Percentiles rank a stretch among this genome's conserved stretches.
Evolutionary conservation across 345 rosid genomes (phyloP).

Genomic region (Camelina laxa): DNA sequence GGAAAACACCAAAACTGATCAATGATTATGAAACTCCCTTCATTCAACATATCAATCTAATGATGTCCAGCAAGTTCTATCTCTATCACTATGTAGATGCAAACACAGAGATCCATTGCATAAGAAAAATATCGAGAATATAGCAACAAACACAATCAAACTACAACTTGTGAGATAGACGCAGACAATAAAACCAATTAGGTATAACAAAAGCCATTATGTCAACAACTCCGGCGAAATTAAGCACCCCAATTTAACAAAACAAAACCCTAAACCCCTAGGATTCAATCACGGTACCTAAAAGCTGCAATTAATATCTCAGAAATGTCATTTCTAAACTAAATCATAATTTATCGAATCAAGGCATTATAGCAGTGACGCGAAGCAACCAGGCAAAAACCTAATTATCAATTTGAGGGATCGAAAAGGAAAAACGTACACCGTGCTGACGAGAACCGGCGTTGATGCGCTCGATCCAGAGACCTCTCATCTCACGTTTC

Average conservation of each 20-base stretch:
- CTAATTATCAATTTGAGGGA: background rate
- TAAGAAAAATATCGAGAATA: background rate
- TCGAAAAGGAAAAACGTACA: slow-evolving; percentile 46
- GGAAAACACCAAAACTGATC: background rate
- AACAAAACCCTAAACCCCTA: slow-evolving; percentile 7
- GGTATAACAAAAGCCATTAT: background rate
- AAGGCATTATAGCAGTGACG: background rate
- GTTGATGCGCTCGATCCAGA: slow-evolving; percentile 96
- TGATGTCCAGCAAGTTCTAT: background rate
- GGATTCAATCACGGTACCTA: background rate
- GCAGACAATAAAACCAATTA: background rate
- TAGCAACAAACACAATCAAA: background rate
- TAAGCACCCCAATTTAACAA: background rate
- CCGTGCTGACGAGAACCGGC: slow-evolving; percentile 91
- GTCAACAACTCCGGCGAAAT: background rate
- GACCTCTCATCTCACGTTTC: slow-evolving; percentile 95
- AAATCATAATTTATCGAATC: background rate
- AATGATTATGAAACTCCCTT: background rate
- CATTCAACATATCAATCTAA: background rate
- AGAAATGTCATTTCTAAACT: background rate
- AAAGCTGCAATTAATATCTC: background rate
- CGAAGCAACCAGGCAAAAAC: slow-evolving; percentile 9
- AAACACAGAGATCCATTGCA: background rate
- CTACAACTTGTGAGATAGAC: background rate
- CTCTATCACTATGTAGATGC: background rate